These are phyloP conservation scores for Solanum tacnaense DNA, from an alignment of 257 asterid species.

Conservation along the genomic window DNA sequence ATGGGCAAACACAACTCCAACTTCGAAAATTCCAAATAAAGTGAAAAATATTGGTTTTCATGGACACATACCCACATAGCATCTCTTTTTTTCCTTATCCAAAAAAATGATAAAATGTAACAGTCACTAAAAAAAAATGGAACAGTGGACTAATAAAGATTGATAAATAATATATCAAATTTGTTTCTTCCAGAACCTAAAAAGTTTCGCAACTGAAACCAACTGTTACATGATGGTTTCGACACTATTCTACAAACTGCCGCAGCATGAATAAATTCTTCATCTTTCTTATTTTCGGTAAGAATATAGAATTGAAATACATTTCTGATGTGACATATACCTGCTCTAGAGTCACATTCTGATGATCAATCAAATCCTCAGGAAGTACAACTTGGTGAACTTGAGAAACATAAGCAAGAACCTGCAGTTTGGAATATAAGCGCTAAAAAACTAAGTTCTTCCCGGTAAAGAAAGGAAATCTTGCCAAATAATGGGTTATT, in stretches of 20 bases:
- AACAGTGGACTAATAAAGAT: not conserved
- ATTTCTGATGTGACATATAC: conserved; percentile 18
- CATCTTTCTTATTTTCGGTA: not conserved
- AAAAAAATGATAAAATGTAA: not conserved
- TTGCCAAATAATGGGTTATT: not conserved
- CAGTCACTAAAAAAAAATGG: not conserved
- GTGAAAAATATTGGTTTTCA: not conserved
- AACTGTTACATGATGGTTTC: not conserved
- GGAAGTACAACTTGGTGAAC: conserved; percentile 83
- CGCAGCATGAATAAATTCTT: not conserved
- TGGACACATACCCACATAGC: not conserved
- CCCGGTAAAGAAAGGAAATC: not conserved
- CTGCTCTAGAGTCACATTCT: conserved; percentile 66
- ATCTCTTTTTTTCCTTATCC: not conserved
- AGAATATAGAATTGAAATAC: conserved; percentile 1
- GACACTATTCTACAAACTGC: not conserved
- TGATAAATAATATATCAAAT: not conserved
- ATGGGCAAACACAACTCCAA: not conserved
- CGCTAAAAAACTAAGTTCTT: not conserved
- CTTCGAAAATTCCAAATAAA: not conserved
- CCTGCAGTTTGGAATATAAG: conserved; percentile 35
- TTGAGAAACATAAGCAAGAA: conserved; percentile 96
- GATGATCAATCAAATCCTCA: conserved; percentile 59
- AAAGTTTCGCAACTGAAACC: not conserved
- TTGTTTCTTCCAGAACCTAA: not conserved